Evolutionary conservation across 1,139 yeast genomes (phyloP).

Genomic region (Kluyveromyces marxianus): DNA sequence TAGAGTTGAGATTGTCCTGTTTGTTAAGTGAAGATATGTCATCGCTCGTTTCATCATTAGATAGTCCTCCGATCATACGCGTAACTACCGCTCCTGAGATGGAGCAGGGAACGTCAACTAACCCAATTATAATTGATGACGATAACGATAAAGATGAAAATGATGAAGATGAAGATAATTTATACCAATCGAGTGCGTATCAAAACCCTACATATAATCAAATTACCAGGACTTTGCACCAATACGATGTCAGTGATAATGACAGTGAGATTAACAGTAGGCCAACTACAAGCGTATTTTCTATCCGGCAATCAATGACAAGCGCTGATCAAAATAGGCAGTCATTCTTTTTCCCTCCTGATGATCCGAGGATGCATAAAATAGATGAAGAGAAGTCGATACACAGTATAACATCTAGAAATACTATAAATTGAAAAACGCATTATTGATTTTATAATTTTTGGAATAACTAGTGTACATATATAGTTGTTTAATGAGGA

Average conservation of each 20-base stretch:
- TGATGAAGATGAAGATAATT: background rate
- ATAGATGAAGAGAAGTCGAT: slow-evolving; percentile 1
- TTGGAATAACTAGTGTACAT: background rate
- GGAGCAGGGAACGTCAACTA: background rate
- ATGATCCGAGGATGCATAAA: background rate
- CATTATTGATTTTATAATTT: background rate
- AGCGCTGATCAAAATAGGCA: slow-evolving; percentile 4
- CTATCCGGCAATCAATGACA: background rate
- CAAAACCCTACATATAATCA: background rate
- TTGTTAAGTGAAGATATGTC: slow-evolving; percentile 1
- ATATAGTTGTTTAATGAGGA: background rate
- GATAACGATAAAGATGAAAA: background rate
- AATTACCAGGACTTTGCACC: background rate
- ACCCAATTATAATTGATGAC: slow-evolving; percentile 1
- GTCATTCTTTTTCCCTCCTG: background rate
- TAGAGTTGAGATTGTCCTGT: slow-evolving; percentile 4
- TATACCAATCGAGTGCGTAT: background rate
- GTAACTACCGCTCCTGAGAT: background rate
- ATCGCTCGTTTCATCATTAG: slow-evolving; percentile 7
- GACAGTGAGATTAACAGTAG: background rate
- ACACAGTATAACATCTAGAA: slow-evolving; percentile 1
- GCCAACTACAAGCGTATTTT: slow-evolving; percentile 4
- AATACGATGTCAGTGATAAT: background rate
- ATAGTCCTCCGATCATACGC: background rate
- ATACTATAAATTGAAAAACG: background rate